Evolutionary conservation across 371 early-diverging fungal genomes (phyloP), one percentile per base, ranked within the genome.

Genomic region (Mortierella sp.): DNA sequence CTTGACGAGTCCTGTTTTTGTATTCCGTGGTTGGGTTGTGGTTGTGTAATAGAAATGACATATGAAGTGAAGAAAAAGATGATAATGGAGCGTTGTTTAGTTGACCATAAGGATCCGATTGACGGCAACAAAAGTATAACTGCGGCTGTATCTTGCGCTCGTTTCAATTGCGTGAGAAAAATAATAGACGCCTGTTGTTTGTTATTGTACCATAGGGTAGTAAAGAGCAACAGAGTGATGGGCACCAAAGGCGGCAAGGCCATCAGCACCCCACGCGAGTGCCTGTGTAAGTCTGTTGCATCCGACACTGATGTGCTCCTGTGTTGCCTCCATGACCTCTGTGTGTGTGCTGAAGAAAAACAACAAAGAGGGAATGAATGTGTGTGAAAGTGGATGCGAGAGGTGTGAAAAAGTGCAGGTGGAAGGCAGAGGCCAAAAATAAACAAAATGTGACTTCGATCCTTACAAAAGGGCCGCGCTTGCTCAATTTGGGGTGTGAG

Each of bases 191-290:
- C 48, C 43, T 46, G 8, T 13, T 46, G 48, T 46, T 46, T 13
- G 13, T 14, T 24, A 44, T 55, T 71, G 83, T 90, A 95, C 95
- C 88, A 92, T 82, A 26, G 97, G 96, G 70, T 92, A 87, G 82
- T 94, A 96, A 5, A 97, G 80, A 1, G 96, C 96, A 9, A 97
- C 90, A 43, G 91, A 86, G 74, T 90, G 88, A 73, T 93, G 89
- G 8, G 96, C 96, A 40, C 94, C 98, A 83, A 90, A 95, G 13
- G 96, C 97, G 26, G 95, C 92, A 19, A 91, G 87, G 21, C 95
- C 95, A 81, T 89, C 90, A 0, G 84, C 64, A 6, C 92, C 90
- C 93, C 94, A 95, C 67, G 94, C 93, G 21, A 93, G 91, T 40
- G 92, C 93, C 75, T 92, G 92, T 10, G 91, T 88, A n/a, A 92